Base-by-base conservation (phyloP, 2,329 filamentous ascomycete species). In the Fusarium protoensiforme region DNA sequence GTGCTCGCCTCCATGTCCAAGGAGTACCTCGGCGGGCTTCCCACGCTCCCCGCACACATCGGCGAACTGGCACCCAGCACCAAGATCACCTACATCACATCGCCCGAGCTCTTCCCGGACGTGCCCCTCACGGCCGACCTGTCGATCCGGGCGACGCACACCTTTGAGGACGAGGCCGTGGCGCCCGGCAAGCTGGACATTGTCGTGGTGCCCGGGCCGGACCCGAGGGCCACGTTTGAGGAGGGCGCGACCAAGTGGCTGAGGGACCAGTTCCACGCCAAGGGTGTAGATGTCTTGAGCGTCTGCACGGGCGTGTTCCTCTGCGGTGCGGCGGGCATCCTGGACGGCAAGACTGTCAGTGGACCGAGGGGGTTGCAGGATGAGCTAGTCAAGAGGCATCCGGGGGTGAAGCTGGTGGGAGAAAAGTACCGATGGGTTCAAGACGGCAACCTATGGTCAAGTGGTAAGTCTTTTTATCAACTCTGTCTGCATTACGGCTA, bases 391-490 rank as follows among this genome's bases (percentile, higher is more conserved):
- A 72, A 79, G 51, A 82, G 78, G 75, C 86, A 82, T 54, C 84
- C 81, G 16, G 78, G 78, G 1, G 79, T 84, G 22, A 80, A 81
- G 62, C 81, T 87, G 66, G 81, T 85, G 11, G 87, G 87, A 4
- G 80, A 86, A 4, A 82, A 82, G 77, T 77, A 85, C 59, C 80
- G 88, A 41, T 90, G 87, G 87, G 79, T 84, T 39, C 81, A 83
- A 64, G 87, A 89, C 69, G 87, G 87, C 11, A 88, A 87, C 72
- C 78, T 90, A 43, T 90, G 88, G 88, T 86, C 84, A 29, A 86
- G 86, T 72, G 87, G 87, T 87, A 77, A 64, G 84, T 83, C 27
- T 24, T n/a, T 11, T 5, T 6, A 27, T 18, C 0, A 46, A 46
- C 22, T 27, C 22, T 24, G 3, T 1, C 13, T 8, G 18, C 3